A percentile compares a stretch with the other conserved stretches of the same genome.
These are phyloP conservation scores for Beauveria medogensis DNA, from an alignment of 2,329 filamentous ascomycete species.

Conservation along the genomic window DNA sequence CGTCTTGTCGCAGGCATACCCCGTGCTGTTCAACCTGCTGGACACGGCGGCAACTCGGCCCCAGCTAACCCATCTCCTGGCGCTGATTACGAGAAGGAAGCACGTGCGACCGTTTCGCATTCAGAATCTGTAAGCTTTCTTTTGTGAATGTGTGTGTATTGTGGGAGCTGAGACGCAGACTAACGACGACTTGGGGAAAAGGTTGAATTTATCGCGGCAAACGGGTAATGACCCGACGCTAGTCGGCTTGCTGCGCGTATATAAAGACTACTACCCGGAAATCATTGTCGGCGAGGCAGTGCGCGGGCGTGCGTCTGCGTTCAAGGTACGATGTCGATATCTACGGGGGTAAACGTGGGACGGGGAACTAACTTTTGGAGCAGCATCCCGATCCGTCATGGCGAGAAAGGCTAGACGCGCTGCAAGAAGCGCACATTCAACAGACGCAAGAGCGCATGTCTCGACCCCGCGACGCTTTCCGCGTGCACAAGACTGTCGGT, in stretches of 20 bases:
- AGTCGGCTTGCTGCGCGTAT: constrained; percentile 68
- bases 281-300: constrained; percentile 68
- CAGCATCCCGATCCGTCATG: constrained; percentile 71
- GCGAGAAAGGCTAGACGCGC: constrained; percentile 57
- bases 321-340: constrained; percentile 38
- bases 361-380: constrained; percentile 11
- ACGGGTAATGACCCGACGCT: constrained; percentile 66
- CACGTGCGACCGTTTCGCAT: constrained; percentile 81
- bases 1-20: constrained; percentile 61
- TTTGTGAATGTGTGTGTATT: too few relatives aligned
- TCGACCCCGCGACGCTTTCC: constrained; percentile 45
- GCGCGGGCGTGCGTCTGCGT: constrained; percentile 51
- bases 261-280: constrained; percentile 85
- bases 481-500: constrained; percentile 44
- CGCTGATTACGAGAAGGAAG: constrained; percentile 68
- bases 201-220: constrained; percentile 49
- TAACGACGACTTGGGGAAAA: constrained; percentile 21
- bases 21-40: constrained; percentile 70
- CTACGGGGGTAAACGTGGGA: too few relatives aligned
- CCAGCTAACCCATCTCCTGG: constrained; percentile 67
- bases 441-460: constrained; percentile 31
- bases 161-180: not conserved
- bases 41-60: constrained; percentile 69
- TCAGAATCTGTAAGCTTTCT: constrained; percentile 54
- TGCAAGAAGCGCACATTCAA: constrained; percentile 53